A percentile compares a stretch with the other conserved stretches of the same genome.
Evolutionary conservation across 768 basidiomycete genomes (phyloP).

Genomic region (Trametes villosa): DNA sequence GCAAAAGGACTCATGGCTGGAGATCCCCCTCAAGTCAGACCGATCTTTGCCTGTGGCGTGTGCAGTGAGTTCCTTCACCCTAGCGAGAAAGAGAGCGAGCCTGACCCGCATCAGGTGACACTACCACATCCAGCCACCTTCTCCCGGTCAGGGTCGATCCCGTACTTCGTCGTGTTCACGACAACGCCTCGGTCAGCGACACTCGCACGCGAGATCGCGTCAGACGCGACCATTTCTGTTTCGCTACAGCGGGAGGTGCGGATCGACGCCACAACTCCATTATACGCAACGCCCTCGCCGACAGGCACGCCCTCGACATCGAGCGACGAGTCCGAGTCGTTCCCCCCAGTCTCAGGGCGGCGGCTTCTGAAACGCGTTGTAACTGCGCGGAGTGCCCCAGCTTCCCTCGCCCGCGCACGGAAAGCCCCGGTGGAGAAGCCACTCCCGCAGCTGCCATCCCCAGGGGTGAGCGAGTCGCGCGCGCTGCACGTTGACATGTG

Average conservation of each 20-base stretch:
- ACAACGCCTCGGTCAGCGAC: constrained; percentile 59
- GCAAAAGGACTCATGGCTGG: constrained; percentile 63
- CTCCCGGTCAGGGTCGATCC: constrained; percentile 62
- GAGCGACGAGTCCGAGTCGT: constrained; percentile 51
- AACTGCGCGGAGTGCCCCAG: constrained; percentile 28
- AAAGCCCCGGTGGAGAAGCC: constrained; percentile 28
- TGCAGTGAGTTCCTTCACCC: constrained; percentile 51
- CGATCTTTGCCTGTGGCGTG: constrained; percentile 64
- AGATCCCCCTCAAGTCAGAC: constrained; percentile 67
- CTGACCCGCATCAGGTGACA: constrained; percentile 51
- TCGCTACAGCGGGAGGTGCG: constrained; percentile 65
- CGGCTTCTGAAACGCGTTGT: constrained; percentile 40
- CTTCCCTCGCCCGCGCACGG: constrained; percentile 8
- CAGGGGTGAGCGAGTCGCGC: constrained; percentile 44
- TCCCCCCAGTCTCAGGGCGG: constrained; percentile 20
- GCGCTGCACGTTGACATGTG: constrained; percentile 55
- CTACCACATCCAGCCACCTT: constrained; percentile 65
- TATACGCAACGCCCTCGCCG: constrained; percentile 46
- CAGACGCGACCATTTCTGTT: constrained; percentile 73
- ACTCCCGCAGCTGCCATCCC: constrained; percentile 31
- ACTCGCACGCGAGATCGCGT: constrained; percentile 65
- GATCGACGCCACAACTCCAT: constrained; percentile 45
- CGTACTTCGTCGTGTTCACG: constrained; percentile 75
- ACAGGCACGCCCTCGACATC: constrained; percentile 38
- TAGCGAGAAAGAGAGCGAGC: background rate